Percentiles rank a stretch among this genome's conserved stretches.
phyloP scores from a whole-genome alignment of 2,329 filamentous ascomycete species.

The Amylocarpus encephaloides region DNA sequence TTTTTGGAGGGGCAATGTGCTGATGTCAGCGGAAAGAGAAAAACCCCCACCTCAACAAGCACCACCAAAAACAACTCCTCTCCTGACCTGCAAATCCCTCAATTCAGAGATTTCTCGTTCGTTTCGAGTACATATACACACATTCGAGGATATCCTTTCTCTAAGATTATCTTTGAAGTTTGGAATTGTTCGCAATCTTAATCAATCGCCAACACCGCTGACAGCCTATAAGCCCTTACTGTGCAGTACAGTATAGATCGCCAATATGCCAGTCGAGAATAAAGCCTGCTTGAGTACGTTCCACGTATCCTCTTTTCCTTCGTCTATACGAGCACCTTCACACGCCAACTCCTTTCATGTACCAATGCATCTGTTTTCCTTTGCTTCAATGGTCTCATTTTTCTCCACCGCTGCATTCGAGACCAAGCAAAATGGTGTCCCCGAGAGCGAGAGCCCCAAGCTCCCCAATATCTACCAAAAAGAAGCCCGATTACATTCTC shows the following conservation, averaged over 20 bases:
- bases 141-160: conserved; percentile 7
- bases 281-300: conserved; percentile 61
- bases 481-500: conserved; percentile 35
- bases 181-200: conserved; percentile 1
- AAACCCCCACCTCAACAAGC: conserved; percentile 15
- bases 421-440: conserved; percentile 3
- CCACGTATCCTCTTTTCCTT: conserved; percentile 28
- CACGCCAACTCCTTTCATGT: not conserved
- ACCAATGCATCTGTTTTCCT: not conserved
- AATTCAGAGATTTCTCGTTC: conserved; percentile 1
- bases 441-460: not conserved
- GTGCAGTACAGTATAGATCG: conserved; percentile 12
- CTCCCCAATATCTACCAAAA: conserved; percentile 10
- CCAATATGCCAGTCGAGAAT: conserved; percentile 60
- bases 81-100: conserved; percentile 3
- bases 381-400: not conserved
- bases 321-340: conserved; percentile 1
- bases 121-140: not conserved
- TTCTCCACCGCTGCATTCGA: not conserved
- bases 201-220: conserved; percentile 10
- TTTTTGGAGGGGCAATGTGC: conserved; percentile 17
- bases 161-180: not conserved
- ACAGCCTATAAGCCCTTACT: conserved; percentile 12
- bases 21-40: not conserved
- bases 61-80: conserved; percentile 1